Conservation (phyloP, 1,139 yeast genomes). For the Candida sanyaensis region DNA sequence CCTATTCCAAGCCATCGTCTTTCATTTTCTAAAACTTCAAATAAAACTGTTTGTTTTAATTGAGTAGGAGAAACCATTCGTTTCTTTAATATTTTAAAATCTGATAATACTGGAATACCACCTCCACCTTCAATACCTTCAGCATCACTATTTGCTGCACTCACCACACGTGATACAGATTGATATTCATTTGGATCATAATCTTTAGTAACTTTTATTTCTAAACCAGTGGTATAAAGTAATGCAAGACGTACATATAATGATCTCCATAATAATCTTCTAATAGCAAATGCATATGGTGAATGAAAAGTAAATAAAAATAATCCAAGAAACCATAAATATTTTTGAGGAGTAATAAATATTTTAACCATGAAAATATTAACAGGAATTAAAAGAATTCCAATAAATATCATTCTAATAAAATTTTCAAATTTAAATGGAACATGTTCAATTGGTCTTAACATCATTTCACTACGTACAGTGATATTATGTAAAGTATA, state of each 20-base stretch:
- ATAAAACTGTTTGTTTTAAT: slow-evolving; percentile 47
- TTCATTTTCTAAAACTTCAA: slow-evolving; percentile 57
- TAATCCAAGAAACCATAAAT: slow-evolving; percentile 39
- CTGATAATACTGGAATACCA: slow-evolving; percentile 27
- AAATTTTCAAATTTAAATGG: slow-evolving; percentile 28
- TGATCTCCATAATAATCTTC: slow-evolving; percentile 58
- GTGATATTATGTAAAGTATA: slow-evolving; percentile 53
- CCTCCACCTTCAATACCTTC: slow-evolving; percentile 21
- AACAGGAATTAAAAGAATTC: slow-evolving; percentile 47
- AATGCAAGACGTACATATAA: slow-evolving; percentile 44
- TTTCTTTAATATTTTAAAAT: slow-evolving; percentile 44
- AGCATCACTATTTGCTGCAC: slow-evolving; percentile 26
- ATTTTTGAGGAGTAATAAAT: slow-evolving; percentile 37
- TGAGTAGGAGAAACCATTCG: slow-evolving; percentile 42
- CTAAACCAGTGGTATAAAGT: slow-evolving; percentile 49
- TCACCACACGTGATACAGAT: slow-evolving; percentile 23
- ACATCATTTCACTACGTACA: slow-evolving; percentile 44
- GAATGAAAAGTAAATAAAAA: slow-evolving; percentile 52
- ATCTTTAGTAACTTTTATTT: slow-evolving; percentile 27
- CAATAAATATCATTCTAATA: slow-evolving; percentile 32
- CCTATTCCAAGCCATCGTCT: slow-evolving; percentile 66
- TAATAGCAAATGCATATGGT: slow-evolving; percentile 51
- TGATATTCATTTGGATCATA: slow-evolving; percentile 17
- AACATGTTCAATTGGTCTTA: slow-evolving; percentile 42
- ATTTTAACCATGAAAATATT: slow-evolving; percentile 40